A percentile compares a stretch with the other conserved stretches of the same genome.
phyloP scores from a whole-genome alignment of 2,329 filamentous ascomycete species.

The Orbilia javanica region DNA sequence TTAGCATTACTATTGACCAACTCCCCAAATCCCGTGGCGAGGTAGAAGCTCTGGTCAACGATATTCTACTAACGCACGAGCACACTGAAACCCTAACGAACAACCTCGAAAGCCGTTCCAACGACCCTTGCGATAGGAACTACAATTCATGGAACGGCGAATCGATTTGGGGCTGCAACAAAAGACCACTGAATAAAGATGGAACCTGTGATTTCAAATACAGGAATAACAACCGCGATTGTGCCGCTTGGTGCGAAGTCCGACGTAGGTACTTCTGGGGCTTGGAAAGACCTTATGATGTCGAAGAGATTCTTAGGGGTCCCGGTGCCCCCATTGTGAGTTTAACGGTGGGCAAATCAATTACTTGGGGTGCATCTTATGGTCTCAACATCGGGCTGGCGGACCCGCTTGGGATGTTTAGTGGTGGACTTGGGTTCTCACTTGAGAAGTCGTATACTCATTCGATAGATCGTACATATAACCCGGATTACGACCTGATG shows the following conservation, averaged over 20 bases:
- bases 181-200: neutral
- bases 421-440: constrained; percentile 4
- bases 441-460: neutral
- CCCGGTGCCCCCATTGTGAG: constrained; percentile 5
- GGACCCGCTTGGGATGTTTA: constrained; percentile 2
- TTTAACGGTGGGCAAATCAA: constrained; percentile 4
- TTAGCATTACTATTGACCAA: constrained; percentile 3
- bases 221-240: constrained; percentile 17
- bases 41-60: constrained; percentile 1
- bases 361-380: constrained; percentile 19
- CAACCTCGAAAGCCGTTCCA: neutral
- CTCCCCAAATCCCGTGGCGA: constrained; percentile 1
- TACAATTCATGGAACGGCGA: neutral
- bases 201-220: constrained; percentile 15
- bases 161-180: constrained; percentile 30
- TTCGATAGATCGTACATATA: neutral
- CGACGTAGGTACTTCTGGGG: constrained; percentile 19
- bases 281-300: constrained; percentile 8
- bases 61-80: neutral
- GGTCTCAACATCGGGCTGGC: neutral
- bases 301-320: neutral
- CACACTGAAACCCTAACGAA: neutral
- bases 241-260: constrained; percentile 22
- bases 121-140: neutral
- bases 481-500: neutral